These are phyloP conservation scores for Bassia scoparia DNA, from an alignment of 148 eudicot genomes.

Conservation along the genomic window DNA sequence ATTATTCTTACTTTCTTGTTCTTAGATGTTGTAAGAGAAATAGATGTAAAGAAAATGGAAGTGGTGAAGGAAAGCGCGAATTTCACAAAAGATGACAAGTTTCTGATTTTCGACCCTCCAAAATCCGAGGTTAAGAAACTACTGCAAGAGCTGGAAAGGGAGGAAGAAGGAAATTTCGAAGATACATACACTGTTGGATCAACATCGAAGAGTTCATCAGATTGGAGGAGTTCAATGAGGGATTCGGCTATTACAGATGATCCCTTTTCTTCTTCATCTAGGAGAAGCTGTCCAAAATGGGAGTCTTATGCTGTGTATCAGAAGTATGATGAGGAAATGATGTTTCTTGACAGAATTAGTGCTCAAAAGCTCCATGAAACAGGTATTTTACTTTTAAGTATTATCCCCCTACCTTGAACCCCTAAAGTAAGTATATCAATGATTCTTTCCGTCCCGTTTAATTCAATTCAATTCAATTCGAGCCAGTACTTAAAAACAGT, in stretches of 20 bases:
- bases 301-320: constrained; percentile 91
- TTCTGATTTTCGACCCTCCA: constrained; percentile 37
- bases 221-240: constrained; percentile 88
- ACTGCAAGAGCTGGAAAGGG: constrained; percentile 32
- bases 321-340: constrained; percentile 93
- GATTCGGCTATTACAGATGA: constrained; percentile 67
- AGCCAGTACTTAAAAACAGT: no score
- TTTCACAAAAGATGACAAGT: constrained; percentile 43
- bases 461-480: no score
- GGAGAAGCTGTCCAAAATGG: constrained; percentile 95
- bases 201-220: constrained; percentile 85
- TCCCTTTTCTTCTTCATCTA: constrained; percentile 82
- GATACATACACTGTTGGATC: constrained; percentile 78
- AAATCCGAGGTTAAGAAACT: constrained; percentile 41
- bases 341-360: constrained; percentile 66
- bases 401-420: no score
- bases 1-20: background rate
- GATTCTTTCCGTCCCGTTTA: no score
- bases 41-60: constrained; percentile 4
- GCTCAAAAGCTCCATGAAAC: constrained; percentile 92
- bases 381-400: constrained; percentile 47
- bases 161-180: constrained; percentile 41
- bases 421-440: no score
- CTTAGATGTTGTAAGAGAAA: background rate
- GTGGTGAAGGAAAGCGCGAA: constrained; percentile 11